Evolutionary conservation across 1,139 yeast species (phyloP).

Genomic region (Debaryomyces sp.): DNA sequence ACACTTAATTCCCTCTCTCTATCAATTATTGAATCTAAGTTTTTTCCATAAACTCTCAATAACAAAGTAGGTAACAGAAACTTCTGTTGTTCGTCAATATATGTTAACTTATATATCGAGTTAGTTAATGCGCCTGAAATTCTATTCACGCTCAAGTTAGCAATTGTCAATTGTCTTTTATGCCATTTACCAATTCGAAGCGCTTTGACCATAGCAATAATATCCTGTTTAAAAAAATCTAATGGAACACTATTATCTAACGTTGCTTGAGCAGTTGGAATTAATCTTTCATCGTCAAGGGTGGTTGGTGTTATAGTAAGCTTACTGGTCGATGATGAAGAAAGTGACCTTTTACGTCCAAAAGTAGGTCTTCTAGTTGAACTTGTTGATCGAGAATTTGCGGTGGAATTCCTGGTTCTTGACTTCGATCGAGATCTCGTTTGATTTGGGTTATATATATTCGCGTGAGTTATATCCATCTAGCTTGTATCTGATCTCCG

Average conservation of each 20-base stretch:
- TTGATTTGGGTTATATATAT: neutral
- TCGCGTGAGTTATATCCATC: conserved; percentile 6
- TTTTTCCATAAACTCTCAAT: conserved; percentile 87
- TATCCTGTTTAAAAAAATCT: conserved; percentile 84
- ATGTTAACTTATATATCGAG: conserved; percentile 73
- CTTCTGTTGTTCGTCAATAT: conserved; percentile 29
- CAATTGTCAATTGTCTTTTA: conserved; percentile 39
- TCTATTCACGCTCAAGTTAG: conserved; percentile 54
- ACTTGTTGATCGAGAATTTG: conserved; percentile 40
- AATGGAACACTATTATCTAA: conserved; percentile 76
- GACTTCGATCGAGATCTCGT: conserved; percentile 42
- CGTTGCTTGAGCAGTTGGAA: conserved; percentile 43
- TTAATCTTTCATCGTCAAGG: conserved; percentile 30
- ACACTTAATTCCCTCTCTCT: conserved; percentile 77
- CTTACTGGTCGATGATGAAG: conserved; percentile 29
- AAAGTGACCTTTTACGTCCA: conserved; percentile 32
- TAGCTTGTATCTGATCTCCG: neutral
- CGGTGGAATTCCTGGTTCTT: conserved; percentile 37
- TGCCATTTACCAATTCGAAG: conserved; percentile 82
- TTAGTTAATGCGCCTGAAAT: conserved; percentile 94
- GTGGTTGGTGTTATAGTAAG: conserved; percentile 31
- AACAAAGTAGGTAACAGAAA: conserved; percentile 51
- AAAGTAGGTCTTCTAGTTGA: conserved; percentile 41
- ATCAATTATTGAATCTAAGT: conserved; percentile 84
- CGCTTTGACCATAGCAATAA: conserved; percentile 64